Conservation (phyloP, 768 basidiomycete genomes). For the Rossbeevera mucosa region DNA sequence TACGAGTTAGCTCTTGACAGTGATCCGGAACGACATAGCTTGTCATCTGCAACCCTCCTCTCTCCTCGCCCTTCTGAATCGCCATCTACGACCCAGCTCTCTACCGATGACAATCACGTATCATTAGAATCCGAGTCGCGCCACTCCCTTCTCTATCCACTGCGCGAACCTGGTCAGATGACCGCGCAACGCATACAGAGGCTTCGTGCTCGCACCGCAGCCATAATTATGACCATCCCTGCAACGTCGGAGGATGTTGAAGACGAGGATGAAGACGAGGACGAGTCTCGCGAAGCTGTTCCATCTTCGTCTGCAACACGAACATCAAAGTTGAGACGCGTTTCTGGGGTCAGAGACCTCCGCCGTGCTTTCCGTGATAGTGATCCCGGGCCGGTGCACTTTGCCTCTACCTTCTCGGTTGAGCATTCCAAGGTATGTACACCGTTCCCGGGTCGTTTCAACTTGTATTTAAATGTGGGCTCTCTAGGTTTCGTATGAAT, state of each 20-base stretch:
- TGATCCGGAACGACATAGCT: slow-evolving; percentile 15
- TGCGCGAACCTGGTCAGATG: slow-evolving; percentile 25
- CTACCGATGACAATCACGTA: slow-evolving; percentile 3
- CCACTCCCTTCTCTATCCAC: slow-evolving; percentile 10
- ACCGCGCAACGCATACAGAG: slow-evolving; percentile 20
- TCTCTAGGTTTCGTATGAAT: slow-evolving; percentile 20
- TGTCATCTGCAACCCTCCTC: slow-evolving; percentile 22
- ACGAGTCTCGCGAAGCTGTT: not conserved
- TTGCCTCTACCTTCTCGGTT: slow-evolving; percentile 4
- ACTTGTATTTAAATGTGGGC: not conserved
- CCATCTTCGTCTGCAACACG: not conserved
- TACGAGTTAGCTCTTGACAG: slow-evolving; percentile 10
- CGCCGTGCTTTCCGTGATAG: slow-evolving; percentile 22
- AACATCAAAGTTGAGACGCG: slow-evolving; percentile 20
- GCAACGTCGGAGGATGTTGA: slow-evolving; percentile 21
- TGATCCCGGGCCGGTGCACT: slow-evolving; percentile 4
- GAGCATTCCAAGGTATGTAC: slow-evolving; percentile 18
- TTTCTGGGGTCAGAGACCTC: slow-evolving; percentile 20
- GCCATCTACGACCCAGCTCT: not conserved
- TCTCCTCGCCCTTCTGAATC: slow-evolving; percentile 14
- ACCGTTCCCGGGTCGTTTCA: not conserved
- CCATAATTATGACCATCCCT: slow-evolving; percentile 24
- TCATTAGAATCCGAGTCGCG: slow-evolving; percentile 13
- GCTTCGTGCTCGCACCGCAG: slow-evolving; percentile 27
- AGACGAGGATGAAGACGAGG: slow-evolving; percentile 1